A percentile compares a stretch with the other conserved stretches of the same genome.
Conservation (phyloP, 2,329 filamentous ascomycete species). For the Fusarium sp. region DNA sequence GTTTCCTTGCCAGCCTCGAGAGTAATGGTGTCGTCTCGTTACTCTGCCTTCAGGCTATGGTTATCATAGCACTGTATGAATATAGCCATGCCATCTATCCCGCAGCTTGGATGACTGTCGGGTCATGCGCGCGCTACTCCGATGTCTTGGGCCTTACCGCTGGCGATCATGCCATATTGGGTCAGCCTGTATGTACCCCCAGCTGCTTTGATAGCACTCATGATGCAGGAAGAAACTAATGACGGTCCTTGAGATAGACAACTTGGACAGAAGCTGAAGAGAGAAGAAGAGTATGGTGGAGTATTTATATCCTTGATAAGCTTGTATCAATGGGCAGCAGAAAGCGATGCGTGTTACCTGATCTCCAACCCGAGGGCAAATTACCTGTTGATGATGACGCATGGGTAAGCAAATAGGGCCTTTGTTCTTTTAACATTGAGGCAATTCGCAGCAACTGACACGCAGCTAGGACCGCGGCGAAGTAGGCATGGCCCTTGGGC, state of each 20-base stretch:
- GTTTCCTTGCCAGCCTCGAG: neutral
- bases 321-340: neutral
- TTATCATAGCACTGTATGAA: neutral
- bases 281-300: neutral
- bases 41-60: neutral
- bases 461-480: rapidly evolving
- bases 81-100: neutral
- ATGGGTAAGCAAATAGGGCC: neutral
- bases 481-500: neutral
- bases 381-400: neutral
- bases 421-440: rapidly evolving
- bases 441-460: neutral
- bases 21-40: rapidly evolving
- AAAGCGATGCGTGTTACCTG: neutral
- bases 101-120: neutral
- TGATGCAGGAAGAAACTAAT: no score
- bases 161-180: neutral
- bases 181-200: neutral
- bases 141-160: neutral
- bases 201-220: rapidly evolving
- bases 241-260: neutral
- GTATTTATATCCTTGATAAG: neutral
- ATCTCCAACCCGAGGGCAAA: neutral
- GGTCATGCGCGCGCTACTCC: neutral
- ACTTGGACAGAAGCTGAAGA: neutral